Evolutionary conservation across 257 asterid species (phyloP).

Genomic region (Scutellaria barbata): DNA sequence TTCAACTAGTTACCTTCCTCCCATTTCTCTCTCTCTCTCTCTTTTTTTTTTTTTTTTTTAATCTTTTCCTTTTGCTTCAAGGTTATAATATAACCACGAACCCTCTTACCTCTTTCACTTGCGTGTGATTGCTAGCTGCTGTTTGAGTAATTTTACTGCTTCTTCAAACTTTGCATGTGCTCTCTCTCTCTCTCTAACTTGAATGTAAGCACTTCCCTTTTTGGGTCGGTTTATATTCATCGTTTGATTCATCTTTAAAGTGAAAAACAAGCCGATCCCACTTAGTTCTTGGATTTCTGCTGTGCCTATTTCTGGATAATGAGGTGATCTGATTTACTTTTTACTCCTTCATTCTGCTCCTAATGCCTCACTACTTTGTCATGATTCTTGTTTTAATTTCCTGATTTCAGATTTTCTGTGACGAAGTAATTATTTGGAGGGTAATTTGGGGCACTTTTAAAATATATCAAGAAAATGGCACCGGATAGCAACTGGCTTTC

Average conservation of each 20-base stretch:
- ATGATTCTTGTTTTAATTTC: not conserved
- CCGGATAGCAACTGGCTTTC: slow-evolving; percentile 84
- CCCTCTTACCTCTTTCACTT: slow-evolving; percentile 19
- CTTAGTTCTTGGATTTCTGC: not conserved
- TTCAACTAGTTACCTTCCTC: slow-evolving; percentile 12
- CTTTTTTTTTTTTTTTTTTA: too few species aligned
- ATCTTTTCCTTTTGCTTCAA: too few species aligned
- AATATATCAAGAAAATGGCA: slow-evolving; percentile 53
- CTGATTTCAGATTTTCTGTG: not conserved
- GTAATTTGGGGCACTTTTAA: too few species aligned
- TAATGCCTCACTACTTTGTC: not conserved
- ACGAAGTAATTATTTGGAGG: too few species aligned
- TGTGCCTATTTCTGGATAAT: not conserved
- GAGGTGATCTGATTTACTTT: not conserved
- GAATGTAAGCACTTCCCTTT: slow-evolving; percentile 2
- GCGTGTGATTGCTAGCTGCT: slow-evolving; percentile 31
- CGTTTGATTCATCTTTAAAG: slow-evolving; percentile 15
- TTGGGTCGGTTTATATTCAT: not conserved
- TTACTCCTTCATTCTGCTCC: not conserved
- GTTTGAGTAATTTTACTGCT: slow-evolving; percentile 28
- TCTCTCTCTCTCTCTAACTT: not conserved
- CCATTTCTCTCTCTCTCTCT: too few species aligned
- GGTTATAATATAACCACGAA: slow-evolving; percentile 3
- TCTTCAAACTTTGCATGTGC: slow-evolving; percentile 34
- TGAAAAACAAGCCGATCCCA: not conserved